Evolutionary conservation across 805 yeast species (phyloP).

Genomic region (Nematodospora valgi): DNA sequence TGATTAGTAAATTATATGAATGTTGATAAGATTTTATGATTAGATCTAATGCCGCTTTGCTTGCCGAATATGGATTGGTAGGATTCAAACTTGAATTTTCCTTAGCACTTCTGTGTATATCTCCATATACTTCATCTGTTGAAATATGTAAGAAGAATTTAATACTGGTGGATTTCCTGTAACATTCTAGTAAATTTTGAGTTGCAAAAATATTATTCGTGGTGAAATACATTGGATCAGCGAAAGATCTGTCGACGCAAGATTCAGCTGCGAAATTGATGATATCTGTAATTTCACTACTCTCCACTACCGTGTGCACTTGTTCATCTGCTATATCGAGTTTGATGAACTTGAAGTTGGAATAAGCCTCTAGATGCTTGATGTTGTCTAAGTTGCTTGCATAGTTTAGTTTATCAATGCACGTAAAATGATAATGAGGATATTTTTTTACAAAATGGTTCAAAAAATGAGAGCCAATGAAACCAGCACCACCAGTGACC

Average conservation of each 20-base stretch:
- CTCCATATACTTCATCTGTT: conserved; percentile 62
- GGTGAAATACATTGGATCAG: conserved; percentile 41
- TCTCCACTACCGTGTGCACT: conserved; percentile 1
- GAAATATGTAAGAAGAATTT: conserved; percentile 43
- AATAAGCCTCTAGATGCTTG: conserved; percentile 6
- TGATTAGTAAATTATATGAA: conserved; percentile 40
- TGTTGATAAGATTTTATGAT: conserved; percentile 42
- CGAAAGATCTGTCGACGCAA: conserved; percentile 51
- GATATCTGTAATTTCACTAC: conserved; percentile 20
- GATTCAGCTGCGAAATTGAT: conserved; percentile 55
- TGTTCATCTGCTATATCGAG: conserved; percentile 35
- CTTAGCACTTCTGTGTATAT: conserved; percentile 20
- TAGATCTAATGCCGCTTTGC: conserved; percentile 53
- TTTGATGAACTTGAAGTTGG: conserved; percentile 21
- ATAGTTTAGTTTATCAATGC: conserved; percentile 47
- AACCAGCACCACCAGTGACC: conserved; percentile 59
- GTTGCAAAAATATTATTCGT: conserved; percentile 45
- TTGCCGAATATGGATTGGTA: conserved; percentile 55
- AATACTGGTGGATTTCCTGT: conserved; percentile 15
- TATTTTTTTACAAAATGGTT: conserved; percentile 27
- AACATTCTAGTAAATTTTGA: conserved; percentile 44
- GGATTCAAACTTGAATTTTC: conserved; percentile 41
- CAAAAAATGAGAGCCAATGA: conserved; percentile 50
- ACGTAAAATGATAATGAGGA: conserved; percentile 32
- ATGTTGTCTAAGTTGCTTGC: conserved; percentile 34